phyloP scores from a whole-genome alignment of 176 grass and related monocot species.

The Stipa capillata region DNA sequence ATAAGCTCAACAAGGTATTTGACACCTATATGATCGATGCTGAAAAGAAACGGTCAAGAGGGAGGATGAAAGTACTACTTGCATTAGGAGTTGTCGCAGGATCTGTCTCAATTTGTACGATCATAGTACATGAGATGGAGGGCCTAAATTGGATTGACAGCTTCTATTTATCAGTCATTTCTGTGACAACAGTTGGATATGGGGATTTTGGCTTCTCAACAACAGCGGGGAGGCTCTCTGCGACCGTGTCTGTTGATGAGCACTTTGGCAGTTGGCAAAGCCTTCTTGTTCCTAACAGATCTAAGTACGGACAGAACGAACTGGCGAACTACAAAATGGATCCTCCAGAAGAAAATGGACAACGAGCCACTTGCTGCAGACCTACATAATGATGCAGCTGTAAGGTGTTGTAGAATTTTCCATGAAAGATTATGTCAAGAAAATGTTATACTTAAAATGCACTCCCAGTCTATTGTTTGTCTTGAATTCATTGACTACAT shows the following conservation, averaged over 20 bases:
- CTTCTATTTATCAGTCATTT: conserved; percentile 72
- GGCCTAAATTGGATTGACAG: conserved; percentile 56
- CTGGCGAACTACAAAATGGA: conserved; percentile 48
- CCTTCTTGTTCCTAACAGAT: conserved; percentile 70
- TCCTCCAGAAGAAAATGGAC: conserved; percentile 61
- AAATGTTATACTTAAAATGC: background rate
- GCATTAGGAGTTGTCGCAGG: conserved; percentile 38
- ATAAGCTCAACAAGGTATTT: conserved; percentile 61
- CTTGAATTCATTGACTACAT: background rate
- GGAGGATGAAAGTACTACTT: conserved; percentile 51
- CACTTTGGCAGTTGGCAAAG: conserved; percentile 54
- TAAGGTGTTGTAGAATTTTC: conserved; percentile 43
- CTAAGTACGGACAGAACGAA: conserved; percentile 70
- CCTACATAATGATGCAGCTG: conserved; percentile 33
- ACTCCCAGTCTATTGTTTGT: background rate
- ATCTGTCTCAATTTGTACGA: conserved; percentile 51
- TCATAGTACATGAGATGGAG: conserved; percentile 57
- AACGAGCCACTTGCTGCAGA: conserved; percentile 46
- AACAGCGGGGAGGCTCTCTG: conserved; percentile 57
- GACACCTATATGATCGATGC: conserved; percentile 63
- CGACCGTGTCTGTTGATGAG: conserved; percentile 55
- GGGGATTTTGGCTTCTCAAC: conserved; percentile 63
- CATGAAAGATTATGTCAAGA: background rate
- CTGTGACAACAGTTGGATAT: conserved; percentile 85
- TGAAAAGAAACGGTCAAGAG: conserved; percentile 63